Evolutionary conservation across 2,329 filamentous ascomycete species (phyloP), one percentile per base, ranked within the genome.

Genomic region (Phaeoacremonium minimum): DNA sequence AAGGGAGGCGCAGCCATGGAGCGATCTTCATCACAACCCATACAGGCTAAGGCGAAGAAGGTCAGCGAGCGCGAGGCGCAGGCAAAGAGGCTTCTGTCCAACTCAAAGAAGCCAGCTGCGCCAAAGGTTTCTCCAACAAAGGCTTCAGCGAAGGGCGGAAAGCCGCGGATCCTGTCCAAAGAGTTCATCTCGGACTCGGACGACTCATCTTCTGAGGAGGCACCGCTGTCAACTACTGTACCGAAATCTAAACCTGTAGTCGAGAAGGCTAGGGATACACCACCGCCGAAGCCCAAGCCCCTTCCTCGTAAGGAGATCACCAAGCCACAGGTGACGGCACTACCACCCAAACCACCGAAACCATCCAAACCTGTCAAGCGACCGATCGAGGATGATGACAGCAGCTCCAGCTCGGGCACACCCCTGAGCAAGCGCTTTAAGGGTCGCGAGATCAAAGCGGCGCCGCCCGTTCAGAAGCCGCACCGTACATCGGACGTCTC

Each of bases 401-500:
- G 74, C 38, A 77, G 73, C 47, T 80, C 75, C 3, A 79, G 75
- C 55, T 80, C 76, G 1, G 73, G 72, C 12, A 73, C 71, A 9
- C 75, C 75, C 4, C 58, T 80, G 9, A 73, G 67, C 49, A 79
- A 79, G 57, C 69, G 75, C n/a, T 60, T 71, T 46, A 77, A 77
- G 60, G 58, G 66, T 15, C 22, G 22, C 22, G 66, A 48, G 2
- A 19, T 41, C 34, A 57, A 56, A 41, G 26, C 46, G n/a, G 17
- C 42, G 11, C 34, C 40, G 2, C 31, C 33, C 9, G 35, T 14
- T 38, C 43, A 35, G 16, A 35, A 29, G n/a, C 71, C 68, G 51
- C 64, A 69, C 34, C 68, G 69, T 14, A 56, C 64, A 8, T 69
- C 72, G 0, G 71, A 77, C 34, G 60, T 61, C 17, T 71, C 65